Conservation (phyloP, 352 stramenopile genomes). For the Phytopythium mirpurense region DNA sequence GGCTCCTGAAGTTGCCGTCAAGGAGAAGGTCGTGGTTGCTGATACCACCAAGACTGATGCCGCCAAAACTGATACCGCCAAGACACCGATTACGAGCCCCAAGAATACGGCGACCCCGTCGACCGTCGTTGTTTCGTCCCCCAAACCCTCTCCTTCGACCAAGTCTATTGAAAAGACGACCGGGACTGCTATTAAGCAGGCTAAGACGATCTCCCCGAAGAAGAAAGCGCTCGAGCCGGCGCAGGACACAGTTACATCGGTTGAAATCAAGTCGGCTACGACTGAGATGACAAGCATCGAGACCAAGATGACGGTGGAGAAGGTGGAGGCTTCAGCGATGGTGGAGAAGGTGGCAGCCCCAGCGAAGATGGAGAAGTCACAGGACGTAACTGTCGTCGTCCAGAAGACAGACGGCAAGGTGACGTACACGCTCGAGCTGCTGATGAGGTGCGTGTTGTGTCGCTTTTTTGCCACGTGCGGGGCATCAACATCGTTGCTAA, state of each 20-base stretch:
- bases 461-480: not conserved
- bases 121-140: not conserved
- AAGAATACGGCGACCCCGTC: conserved; percentile 4
- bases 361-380: conserved; percentile 18
- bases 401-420: conserved; percentile 37
- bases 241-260: conserved; percentile 1
- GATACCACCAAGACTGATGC: not conserved
- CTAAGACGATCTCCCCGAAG: conserved; percentile 12
- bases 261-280: conserved; percentile 7
- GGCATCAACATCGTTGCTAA: not conserved
- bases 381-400: conserved; percentile 26
- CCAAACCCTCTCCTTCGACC: conserved; percentile 7
- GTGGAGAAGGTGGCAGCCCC: conserved; percentile 12
- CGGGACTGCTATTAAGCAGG: conserved; percentile 1
- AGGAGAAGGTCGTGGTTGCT: not conserved
- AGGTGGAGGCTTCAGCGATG: not conserved
- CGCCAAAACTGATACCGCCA: not conserved
- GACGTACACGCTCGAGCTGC: conserved; percentile 49
- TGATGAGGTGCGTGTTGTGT: conserved; percentile 38
- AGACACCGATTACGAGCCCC: conserved; percentile 1
- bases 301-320: conserved; percentile 1
- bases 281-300: not conserved
- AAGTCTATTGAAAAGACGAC: conserved; percentile 10
- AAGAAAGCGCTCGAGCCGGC: conserved; percentile 8
- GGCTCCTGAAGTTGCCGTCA: not conserved